Percentiles rank a stretch among this genome's conserved stretches.
Evolutionary conservation across 2,329 filamentous ascomycete genomes (phyloP).

Genomic region (Fusarium begoniae): DNA sequence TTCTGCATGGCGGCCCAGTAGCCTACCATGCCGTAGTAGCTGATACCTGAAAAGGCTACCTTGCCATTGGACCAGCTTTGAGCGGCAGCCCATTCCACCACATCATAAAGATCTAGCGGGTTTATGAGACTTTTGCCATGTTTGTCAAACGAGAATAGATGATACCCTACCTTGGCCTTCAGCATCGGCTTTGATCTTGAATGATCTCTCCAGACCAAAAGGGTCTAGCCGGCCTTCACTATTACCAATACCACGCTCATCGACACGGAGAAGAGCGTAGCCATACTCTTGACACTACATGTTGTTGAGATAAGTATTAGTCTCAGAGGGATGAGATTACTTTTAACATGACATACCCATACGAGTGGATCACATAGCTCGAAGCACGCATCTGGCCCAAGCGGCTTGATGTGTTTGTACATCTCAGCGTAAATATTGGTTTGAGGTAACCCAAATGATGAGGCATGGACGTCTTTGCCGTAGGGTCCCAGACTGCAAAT

Average conservation of each 20-base stretch:
- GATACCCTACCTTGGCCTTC: not conserved
- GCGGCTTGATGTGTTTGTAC: not conserved
- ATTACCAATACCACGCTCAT: not conserved
- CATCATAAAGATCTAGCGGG: not conserved
- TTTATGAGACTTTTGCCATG: accelerated
- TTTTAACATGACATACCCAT: accelerated
- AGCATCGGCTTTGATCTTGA: accelerated
- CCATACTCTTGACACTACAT: not conserved
- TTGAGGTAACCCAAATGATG: not conserved
- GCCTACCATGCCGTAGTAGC: not conserved
- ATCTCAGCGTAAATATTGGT: not conserved
- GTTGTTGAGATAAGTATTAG: accelerated
- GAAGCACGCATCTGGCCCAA: not conserved
- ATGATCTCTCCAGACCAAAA: not conserved
- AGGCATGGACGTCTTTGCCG: not conserved
- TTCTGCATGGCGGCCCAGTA: not conserved
- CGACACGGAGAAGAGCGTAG: not conserved
- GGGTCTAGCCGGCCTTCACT: not conserved
- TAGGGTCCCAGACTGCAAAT: not conserved
- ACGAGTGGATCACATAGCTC: not conserved
- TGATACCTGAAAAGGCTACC: not conserved
- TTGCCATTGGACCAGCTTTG: not conserved
- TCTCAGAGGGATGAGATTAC: accelerated
- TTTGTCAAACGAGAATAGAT: not conserved
- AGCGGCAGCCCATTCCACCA: not conserved